These are phyloP conservation scores for Lasiodiplodia hormozganensis DNA, from an alignment of 2,329 filamentous ascomycete genomes.

Conservation along the genomic window DNA sequence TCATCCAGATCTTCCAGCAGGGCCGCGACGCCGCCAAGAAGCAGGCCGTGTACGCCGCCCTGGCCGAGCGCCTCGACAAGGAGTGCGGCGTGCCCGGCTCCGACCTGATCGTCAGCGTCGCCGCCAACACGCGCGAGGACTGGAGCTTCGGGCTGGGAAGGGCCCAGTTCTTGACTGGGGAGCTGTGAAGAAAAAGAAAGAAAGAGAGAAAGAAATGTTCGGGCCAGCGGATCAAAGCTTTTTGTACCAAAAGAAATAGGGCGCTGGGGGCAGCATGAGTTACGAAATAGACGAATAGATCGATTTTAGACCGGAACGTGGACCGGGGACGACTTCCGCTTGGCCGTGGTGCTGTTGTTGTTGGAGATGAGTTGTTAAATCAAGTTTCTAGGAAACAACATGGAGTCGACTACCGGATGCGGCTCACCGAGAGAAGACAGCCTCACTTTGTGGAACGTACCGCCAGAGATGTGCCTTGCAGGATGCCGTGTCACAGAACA, in stretches of 20 bases:
- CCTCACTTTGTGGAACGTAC: not conserved
- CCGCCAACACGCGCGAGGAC: conserved; percentile 39
- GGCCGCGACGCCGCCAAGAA: conserved; percentile 39
- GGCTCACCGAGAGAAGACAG: not conserved
- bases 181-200: conserved; percentile 15
- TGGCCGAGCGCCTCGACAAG: conserved; percentile 36
- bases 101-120: conserved; percentile 40
- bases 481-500: not conserved
- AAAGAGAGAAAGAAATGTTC: not conserved
- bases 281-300: conserved; percentile 5
- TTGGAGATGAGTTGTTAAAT: not conserved
- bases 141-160: conserved; percentile 42
- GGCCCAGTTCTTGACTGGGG: conserved; percentile 41
- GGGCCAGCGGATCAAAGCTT: not conserved
- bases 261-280: not conserved
- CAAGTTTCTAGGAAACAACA: not conserved
- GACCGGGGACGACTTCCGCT: not conserved
- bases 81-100: conserved; percentile 35
- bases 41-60: conserved; percentile 35
- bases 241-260: not conserved
- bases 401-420: not conserved
- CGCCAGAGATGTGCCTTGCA: not conserved
- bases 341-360: not conserved
- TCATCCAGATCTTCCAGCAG: conserved; percentile 45
- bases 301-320: not conserved